Evolutionary conservation across 352 stramenopile genomes (phyloP).

Genomic region (Globisporangium orthogonon): DNA sequence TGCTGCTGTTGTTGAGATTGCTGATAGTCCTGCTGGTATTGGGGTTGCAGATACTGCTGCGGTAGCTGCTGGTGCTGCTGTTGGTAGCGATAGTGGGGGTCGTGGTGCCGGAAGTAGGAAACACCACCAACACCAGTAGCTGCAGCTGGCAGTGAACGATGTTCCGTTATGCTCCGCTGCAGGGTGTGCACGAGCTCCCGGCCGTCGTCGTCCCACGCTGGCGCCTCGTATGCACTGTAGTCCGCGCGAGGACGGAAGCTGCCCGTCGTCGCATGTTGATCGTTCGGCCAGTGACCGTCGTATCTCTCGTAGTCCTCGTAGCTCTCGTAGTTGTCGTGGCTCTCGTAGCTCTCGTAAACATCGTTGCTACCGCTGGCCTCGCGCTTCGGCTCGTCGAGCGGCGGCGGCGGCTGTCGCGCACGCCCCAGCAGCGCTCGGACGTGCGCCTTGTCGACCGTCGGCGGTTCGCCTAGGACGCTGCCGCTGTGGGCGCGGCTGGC

Average conservation of each 20-base stretch:
- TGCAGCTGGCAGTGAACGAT: neutral
- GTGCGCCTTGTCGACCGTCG: slow-evolving; percentile 15
- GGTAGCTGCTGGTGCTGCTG: neutral
- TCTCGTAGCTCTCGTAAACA: neutral
- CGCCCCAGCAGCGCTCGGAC: slow-evolving; percentile 37
- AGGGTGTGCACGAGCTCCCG: neutral
- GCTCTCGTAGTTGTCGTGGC: neutral
- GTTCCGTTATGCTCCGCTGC: neutral
- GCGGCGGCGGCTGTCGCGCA: slow-evolving; percentile 11
- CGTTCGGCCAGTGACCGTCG: neutral
- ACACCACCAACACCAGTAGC: neutral
- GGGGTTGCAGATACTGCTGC: neutral
- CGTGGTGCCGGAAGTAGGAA: neutral
- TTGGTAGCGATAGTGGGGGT: neutral
- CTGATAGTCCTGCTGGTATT: neutral
- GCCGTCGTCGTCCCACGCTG: no score
- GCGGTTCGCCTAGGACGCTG: slow-evolving; percentile 5
- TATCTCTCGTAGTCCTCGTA: neutral
- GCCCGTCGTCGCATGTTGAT: neutral
- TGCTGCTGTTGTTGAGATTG: neutral
- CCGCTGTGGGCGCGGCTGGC: neutral
- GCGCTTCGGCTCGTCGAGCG: neutral
- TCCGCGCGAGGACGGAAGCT: no score
- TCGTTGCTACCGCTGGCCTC: neutral
- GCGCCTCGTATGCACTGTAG: neutral